phyloP scores from a whole-genome alignment of 768 basidiomycete species.

The Lactarius sanguifluus region DNA sequence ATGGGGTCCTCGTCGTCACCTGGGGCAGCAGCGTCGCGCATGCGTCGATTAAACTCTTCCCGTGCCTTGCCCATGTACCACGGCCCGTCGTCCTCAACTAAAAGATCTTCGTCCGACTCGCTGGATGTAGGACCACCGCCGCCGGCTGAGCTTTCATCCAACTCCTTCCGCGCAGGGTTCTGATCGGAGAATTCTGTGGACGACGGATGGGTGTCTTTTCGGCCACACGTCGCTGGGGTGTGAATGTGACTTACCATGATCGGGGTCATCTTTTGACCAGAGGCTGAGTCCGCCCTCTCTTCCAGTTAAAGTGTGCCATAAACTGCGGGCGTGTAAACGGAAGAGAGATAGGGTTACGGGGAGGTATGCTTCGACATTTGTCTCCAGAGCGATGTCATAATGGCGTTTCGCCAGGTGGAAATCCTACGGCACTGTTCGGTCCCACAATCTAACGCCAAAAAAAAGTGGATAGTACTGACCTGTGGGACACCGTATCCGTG shows the following conservation, averaged over 20 bases:
- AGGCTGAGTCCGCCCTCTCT: constrained; percentile 66
- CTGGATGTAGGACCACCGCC: constrained; percentile 9
- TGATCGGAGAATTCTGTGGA: constrained; percentile 9
- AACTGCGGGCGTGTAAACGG: constrained; percentile 78
- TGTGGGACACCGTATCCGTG: constrained; percentile 90
- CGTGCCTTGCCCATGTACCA: constrained; percentile 85
- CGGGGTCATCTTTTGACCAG: constrained; percentile 57
- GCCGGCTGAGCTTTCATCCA: constrained; percentile 20
- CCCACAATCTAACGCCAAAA: background rate
- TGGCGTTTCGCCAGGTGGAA: constrained; percentile 96
- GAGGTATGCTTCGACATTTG: constrained; percentile 84
- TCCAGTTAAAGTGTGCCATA: constrained; percentile 69
- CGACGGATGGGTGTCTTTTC: background rate
- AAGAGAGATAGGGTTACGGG: constrained; percentile 81
- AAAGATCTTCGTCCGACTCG: constrained; percentile 34
- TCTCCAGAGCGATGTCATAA: constrained; percentile 88
- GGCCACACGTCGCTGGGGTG: background rate
- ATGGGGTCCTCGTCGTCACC: constrained; percentile 70
- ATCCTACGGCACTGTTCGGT: constrained; percentile 52
- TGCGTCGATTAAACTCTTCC: constrained; percentile 69
- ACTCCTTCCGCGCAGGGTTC: constrained; percentile 20
- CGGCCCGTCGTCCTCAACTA: constrained; percentile 55
- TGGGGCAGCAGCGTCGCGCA: constrained; percentile 43
- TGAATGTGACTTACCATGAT: constrained; percentile 39
- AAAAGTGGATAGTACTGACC: constrained; percentile 41